These are phyloP conservation scores for Antarctomyces pellizariae DNA, from an alignment of 495 filamentous ascomycete species.

Conservation along the genomic window DNA sequence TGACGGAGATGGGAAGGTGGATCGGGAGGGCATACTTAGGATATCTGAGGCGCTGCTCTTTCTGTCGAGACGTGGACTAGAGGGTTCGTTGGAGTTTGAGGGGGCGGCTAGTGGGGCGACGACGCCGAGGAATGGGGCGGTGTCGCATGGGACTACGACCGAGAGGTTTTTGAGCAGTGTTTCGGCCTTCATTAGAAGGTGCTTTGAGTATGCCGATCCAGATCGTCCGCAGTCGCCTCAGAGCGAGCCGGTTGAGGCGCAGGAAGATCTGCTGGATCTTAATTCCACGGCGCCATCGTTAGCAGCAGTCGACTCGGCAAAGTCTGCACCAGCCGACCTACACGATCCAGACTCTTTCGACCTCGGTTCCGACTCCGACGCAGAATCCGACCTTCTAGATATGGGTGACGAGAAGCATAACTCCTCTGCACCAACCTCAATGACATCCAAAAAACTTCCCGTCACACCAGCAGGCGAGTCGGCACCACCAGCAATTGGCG, in stretches of 20 bases:
- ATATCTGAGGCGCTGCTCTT: slow-evolving; percentile 91
- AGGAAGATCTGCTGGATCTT: slow-evolving; percentile 42
- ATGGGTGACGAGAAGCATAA: no score
- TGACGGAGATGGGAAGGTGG: slow-evolving; percentile 73
- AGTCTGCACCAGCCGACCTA: no score
- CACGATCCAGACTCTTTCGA: no score
- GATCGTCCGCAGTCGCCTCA: slow-evolving; percentile 33
- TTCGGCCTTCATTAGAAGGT: slow-evolving; percentile 82
- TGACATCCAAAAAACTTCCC: no score
- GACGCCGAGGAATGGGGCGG: slow-evolving; percentile 10
- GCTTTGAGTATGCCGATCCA: slow-evolving; percentile 96
- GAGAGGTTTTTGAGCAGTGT: slow-evolving; percentile 79
- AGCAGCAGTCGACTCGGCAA: no score
- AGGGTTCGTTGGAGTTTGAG: slow-evolving; percentile 28
- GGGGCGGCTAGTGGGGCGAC: slow-evolving; percentile 9
- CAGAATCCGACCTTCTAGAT: no score
- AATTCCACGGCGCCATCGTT: no score
- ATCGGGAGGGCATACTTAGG: slow-evolving; percentile 82
- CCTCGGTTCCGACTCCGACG: no score
- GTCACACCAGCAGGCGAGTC: no score
- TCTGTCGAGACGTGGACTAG: slow-evolving; percentile 69
- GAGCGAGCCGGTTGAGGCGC: slow-evolving; percentile 24
- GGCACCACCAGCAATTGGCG: no score
- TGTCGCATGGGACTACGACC: slow-evolving; percentile 15
- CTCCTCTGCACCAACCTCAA: no score